Evolutionary conservation across 73 alveolate genomes (phyloP), one percentile per base, ranked within the genome.

Genomic region (Paraurostyla sp.): DNA sequence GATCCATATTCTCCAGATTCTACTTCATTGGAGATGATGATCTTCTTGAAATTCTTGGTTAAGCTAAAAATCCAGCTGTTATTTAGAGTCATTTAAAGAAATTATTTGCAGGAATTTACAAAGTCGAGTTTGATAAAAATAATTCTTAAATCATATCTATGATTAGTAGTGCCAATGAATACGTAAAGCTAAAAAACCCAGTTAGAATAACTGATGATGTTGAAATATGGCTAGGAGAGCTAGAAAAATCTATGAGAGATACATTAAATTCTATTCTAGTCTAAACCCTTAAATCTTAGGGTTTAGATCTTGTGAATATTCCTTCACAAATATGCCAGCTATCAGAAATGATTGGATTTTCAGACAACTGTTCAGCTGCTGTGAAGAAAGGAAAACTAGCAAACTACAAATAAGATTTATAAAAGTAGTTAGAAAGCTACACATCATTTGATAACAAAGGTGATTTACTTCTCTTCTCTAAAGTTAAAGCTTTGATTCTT

Each of bases 21-120:
- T 99, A 99, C 83, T 99, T 99, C 93, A 97, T 99, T 76, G 99
- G 99, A 50, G 99, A 99, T 93, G 99, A 99, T 91, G 99, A 99
- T 91, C 88, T 99, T 69, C 95, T 99, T 30, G 99, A 99, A 93
- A 98, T 99, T 93, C 95, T 99, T 49, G 99, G 99, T 43, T 96
- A 98, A 82, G 96, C 99, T 50, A 93, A 97, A 86, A 99, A 99
- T 88, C 99, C 99, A 16, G 96, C 84, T 52, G 99, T 99, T 32
- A 99, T 99, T 93, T 97, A 99, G 87, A 95, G 98, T 90, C 99
- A 99, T 95, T 95, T 99, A 59, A 99, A 98, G 97, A 99, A 99
- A 88, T 96, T 99, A 51, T 99, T 97, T 90, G 99, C 99, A 15
- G 99, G 99, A 20, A 99, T 99, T 71, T 91, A 97, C 58, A 96